A percentile compares a stretch with the other conserved stretches of the same genome.
phyloP scores from a whole-genome alignment of 2,329 filamentous ascomycete species.

The Paecilomyces dactylethromorphus region DNA sequence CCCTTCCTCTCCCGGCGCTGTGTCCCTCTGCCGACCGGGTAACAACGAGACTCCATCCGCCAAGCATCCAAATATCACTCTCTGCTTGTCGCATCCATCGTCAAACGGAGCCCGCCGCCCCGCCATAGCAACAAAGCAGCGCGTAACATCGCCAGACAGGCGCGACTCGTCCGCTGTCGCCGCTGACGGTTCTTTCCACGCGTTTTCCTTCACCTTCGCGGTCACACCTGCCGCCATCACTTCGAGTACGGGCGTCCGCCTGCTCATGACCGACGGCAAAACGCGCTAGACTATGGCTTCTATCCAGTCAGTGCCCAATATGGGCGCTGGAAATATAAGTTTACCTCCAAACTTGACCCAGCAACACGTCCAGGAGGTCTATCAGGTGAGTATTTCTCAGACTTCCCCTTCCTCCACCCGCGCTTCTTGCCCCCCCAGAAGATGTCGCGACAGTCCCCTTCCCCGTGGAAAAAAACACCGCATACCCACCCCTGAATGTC shows the following conservation, averaged over 20 bases:
- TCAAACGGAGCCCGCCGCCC: slow-evolving; percentile 12
- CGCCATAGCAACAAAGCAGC: slow-evolving; percentile 13
- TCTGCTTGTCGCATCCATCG: slow-evolving; percentile 13
- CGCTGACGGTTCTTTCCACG: slow-evolving; percentile 10
- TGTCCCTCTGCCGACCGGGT: slow-evolving; percentile 7
- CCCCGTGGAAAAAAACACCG: neutral
- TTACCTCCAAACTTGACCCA: slow-evolving; percentile 65
- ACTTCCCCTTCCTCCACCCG: slow-evolving; percentile 3
- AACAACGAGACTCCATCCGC: slow-evolving; percentile 7
- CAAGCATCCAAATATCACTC: slow-evolving; percentile 20
- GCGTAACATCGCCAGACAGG: slow-evolving; percentile 13
- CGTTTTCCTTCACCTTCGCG: slow-evolving; percentile 13
- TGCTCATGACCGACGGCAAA: slow-evolving; percentile 24
- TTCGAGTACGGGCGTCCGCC: slow-evolving; percentile 8
- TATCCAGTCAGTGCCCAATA: slow-evolving; percentile 64
- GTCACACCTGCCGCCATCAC: slow-evolving; percentile 15
- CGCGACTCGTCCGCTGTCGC: slow-evolving; percentile 18
- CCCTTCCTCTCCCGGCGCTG: slow-evolving; percentile 15
- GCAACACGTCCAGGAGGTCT: slow-evolving; percentile 71
- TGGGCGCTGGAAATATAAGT: slow-evolving; percentile 58
- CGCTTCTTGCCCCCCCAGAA: slow-evolving; percentile 1
- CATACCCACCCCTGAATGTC: neutral
- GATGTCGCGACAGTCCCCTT: neutral
- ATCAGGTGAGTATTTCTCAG: slow-evolving; percentile 32
- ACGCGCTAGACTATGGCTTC: slow-evolving; percentile 62